These are phyloP conservation scores for Mycena latifolia DNA, from an alignment of 768 basidiomycete species.

Conservation along the genomic window DNA sequence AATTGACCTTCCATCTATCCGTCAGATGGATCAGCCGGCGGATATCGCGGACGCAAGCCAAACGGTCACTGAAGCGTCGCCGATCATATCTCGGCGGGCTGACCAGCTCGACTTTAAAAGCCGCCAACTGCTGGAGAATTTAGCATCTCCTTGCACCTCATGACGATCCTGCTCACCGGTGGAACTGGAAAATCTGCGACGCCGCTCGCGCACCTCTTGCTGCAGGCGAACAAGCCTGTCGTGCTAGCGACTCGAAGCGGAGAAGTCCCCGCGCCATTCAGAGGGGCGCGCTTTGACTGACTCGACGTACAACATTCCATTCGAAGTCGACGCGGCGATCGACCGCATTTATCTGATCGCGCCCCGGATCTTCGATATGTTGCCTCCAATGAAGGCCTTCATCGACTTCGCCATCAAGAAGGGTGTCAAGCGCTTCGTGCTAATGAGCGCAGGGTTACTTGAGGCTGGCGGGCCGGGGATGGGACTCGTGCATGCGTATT, in stretches of 20 bases:
- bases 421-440: conserved; percentile 42
- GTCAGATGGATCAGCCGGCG: background rate
- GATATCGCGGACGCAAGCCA: background rate
- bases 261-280: conserved; percentile 40
- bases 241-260: conserved; percentile 45
- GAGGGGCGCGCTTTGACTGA: conserved; percentile 45
- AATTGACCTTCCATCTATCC: background rate
- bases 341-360: conserved; percentile 47
- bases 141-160: conserved; percentile 3
- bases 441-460: background rate
- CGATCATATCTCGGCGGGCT: too few species aligned
- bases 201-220: conserved; percentile 38
- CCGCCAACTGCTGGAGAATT: background rate
- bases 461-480: background rate
- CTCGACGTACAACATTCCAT: conserved; percentile 45
- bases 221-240: background rate
- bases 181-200: conserved; percentile 48
- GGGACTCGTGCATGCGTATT: conserved; percentile 32
- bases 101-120: background rate
- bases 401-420: conserved; percentile 46
- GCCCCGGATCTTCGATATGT: conserved; percentile 35
- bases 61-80: background rate
- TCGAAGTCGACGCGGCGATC: conserved; percentile 42
- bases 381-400: conserved; percentile 40
- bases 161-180: conserved; percentile 48